phyloP scores from a whole-genome alignment of 1,284 basidiomycete species.

The Paramarasmius palmivorus region DNA sequence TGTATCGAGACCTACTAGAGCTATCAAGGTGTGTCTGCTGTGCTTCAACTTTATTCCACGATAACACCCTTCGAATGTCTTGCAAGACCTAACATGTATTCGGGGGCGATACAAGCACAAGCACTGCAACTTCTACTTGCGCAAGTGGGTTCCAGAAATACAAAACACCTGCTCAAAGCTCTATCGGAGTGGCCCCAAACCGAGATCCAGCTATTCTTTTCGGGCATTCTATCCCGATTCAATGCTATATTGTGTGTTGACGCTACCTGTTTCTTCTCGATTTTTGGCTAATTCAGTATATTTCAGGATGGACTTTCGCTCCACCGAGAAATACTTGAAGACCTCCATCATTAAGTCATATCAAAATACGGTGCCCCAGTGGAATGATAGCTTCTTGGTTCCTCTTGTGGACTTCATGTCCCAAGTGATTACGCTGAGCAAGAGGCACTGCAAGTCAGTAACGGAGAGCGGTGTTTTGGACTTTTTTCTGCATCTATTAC shows the following conservation, averaged over 20 bases:
- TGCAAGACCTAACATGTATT: slow-evolving; percentile 7
- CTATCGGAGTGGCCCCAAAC: neutral
- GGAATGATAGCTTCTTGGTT: neutral
- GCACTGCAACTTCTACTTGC: slow-evolving; percentile 4
- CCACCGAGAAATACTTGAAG: neutral
- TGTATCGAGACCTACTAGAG: slow-evolving; percentile 12
- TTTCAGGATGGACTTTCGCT: too few species aligned
- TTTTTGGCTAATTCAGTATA: too few species aligned
- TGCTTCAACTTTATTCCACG: neutral
- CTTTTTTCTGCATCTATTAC: slow-evolving; percentile 10
- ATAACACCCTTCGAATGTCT: neutral
- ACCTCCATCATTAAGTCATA: neutral
- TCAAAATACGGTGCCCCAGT: neutral
- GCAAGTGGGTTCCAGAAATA: slow-evolving; percentile 8
- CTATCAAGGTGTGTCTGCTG: slow-evolving; percentile 6
- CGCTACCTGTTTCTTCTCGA: too few species aligned
- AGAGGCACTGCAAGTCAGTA: neutral
- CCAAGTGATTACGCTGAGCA: neutral
- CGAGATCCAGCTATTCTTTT: slow-evolving; percentile 4
- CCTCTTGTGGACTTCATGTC: slow-evolving; percentile 9
- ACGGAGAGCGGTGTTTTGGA: slow-evolving; percentile 2
- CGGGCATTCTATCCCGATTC: slow-evolving; percentile 5
- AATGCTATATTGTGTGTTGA: slow-evolving; percentile 2
- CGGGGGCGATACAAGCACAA: neutral
- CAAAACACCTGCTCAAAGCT: neutral